Base-by-base conservation (phyloP, 257 asterid genomes). In the Fraxinus cuspidata region DNA sequence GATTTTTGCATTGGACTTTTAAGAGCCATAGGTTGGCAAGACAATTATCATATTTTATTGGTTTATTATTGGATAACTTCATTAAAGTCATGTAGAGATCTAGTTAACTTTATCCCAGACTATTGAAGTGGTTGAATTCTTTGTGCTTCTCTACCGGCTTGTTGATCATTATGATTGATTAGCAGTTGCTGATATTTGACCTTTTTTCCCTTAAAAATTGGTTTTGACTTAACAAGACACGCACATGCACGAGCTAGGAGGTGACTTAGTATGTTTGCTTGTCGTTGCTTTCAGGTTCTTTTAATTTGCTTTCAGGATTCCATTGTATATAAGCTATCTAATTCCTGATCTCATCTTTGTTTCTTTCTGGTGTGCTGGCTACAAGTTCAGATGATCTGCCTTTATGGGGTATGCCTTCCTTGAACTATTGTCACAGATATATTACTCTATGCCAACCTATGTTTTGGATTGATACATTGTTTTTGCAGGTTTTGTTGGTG, bases 381-480 rank as follows among this genome's bases (percentile, higher is more conserved):
- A 49, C 67, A 68, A 53, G 79, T 77, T 87, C 90, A 89, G 93
- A 89, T 79, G 91, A 89, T 81, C 87, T 89, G 81, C 93, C 93
- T 47, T 51, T 89, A 75, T 89, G 93, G 93, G 93, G 93, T 89
- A 85, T 74, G 85, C 78, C 49, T 60, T 40, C 80, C 31, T 29
- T 73, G 42, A 58, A 32, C 58, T 74, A 35, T 31, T 25, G 21
- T 0, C 31, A 12, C 35, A 44, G 13, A 21, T 75, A 47, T 44
- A 38, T 47, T 78, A 10, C 35, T 51, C 34, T 53, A 16, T 38
- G 64, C 72, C 40, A 51, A 28, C 23, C 15, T 15, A 13, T 49
- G 34, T n/a, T 71, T 60, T 38, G 44, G 42, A 44, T 44, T 29
- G 56, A 19, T 71, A 25, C 23, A 44, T 38, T 58, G 40, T 58